phyloP scores from a whole-genome alignment of 331 rosid genomes.

The Ulmus americana region DNA sequence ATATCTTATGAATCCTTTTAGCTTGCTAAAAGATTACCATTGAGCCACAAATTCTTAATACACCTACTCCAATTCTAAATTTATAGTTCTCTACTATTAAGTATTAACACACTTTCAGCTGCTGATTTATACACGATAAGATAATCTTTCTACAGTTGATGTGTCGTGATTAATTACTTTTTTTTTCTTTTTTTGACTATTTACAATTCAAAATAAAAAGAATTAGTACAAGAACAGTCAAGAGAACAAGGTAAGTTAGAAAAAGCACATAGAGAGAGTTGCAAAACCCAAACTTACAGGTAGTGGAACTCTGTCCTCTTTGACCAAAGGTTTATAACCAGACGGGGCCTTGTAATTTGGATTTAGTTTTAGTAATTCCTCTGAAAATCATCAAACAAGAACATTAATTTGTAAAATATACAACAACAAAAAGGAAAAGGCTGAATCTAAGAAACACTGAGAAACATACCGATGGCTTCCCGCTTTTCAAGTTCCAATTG shows the following conservation, averaged over 20 bases:
- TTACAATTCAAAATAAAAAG: not conserved
- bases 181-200: not conserved
- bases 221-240: not conserved
- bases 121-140: not conserved
- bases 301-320: constrained; percentile 60
- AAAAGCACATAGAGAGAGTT: constrained; percentile 11
- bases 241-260: constrained; percentile 14
- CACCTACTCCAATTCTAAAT: no score
- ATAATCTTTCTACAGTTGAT: not conserved
- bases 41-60: no score
- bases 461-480: constrained; percentile 64
- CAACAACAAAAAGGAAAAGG: constrained; percentile 3
- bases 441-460: constrained; percentile 15
- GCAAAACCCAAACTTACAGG: constrained; percentile 64
- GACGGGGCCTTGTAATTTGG: constrained; percentile 84
- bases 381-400: constrained; percentile 37
- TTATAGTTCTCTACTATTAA: no score
- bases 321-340: constrained; percentile 71
- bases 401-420: constrained; percentile 14
- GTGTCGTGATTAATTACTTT: not conserved
- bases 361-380: constrained; percentile 76
- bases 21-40: no score
- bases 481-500: constrained; percentile 75
- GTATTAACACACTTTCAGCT: no score
- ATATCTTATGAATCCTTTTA: no score